Conservation (phyloP, 2,329 filamentous ascomycete species). For the Nothopassalora personata region DNA sequence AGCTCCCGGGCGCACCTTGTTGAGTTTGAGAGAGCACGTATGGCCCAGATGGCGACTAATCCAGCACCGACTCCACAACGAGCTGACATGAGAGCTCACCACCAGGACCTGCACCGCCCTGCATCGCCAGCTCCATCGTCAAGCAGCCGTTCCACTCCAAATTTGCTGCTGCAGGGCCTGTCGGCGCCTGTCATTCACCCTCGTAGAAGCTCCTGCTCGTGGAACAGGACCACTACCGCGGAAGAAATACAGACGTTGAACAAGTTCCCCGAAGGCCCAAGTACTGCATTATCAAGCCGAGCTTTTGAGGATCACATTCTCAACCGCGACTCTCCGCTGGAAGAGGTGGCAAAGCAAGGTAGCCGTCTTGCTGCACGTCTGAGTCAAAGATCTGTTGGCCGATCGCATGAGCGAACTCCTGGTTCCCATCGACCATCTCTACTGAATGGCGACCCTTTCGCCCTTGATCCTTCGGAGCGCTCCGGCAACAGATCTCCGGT, state of each 20-base stretch:
- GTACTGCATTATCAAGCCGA: neutral
- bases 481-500: neutral
- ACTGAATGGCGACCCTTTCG: slow-evolving; percentile 21
- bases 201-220: slow-evolving; percentile 19
- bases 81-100: neutral
- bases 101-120: neutral
- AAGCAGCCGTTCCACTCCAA: slow-evolving; percentile 23
- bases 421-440: slow-evolving; percentile 16
- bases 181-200: slow-evolving; percentile 6
- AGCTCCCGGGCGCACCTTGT: slow-evolving; percentile 13
- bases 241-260: neutral
- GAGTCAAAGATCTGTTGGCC: slow-evolving; percentile 20
- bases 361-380: slow-evolving; percentile 23
- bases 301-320: slow-evolving; percentile 14
- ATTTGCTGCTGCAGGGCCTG: slow-evolving; percentile 9
- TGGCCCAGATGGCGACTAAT: neutral
- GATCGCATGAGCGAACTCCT: slow-evolving; percentile 20
- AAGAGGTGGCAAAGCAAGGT: slow-evolving; percentile 30
- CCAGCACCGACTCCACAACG: neutral
- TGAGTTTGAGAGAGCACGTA: slow-evolving; percentile 6
- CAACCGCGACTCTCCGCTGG: slow-evolving; percentile 28
- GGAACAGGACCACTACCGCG: slow-evolving; percentile 3
- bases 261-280: neutral
- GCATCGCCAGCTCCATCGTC: slow-evolving; percentile 10
- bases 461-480: slow-evolving; percentile 4